These are phyloP conservation scores for Ophiognomonia clavigignenti-juglandacearum DNA, from an alignment of 2,329 filamentous ascomycete genomes.

Conservation along the genomic window DNA sequence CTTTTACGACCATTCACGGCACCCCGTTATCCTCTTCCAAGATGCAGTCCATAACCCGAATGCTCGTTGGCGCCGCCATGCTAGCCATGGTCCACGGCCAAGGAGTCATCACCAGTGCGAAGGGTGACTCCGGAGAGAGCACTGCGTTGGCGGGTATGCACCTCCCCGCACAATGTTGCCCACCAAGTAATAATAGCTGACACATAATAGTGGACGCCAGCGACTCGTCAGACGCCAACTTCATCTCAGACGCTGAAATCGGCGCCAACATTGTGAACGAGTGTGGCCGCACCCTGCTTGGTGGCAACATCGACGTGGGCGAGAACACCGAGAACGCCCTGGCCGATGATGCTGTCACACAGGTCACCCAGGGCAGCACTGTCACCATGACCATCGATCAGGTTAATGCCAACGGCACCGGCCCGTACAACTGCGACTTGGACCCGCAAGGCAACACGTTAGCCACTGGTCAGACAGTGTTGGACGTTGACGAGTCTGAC, in stretches of 20 bases:
- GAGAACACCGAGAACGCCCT: slow-evolving; percentile 47
- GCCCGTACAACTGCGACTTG: slow-evolving; percentile 46
- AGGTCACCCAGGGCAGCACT: slow-evolving; percentile 38
- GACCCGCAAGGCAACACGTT: slow-evolving; percentile 37
- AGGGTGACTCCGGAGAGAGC: slow-evolving; percentile 11
- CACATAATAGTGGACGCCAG: slow-evolving; percentile 1
- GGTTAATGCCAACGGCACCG: slow-evolving; percentile 42
- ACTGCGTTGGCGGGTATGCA: slow-evolving; percentile 9
- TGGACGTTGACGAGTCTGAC: slow-evolving; percentile 41
- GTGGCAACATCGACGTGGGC: slow-evolving; percentile 55
- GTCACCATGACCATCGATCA: slow-evolving; percentile 42
- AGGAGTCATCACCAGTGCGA: slow-evolving; percentile 13
- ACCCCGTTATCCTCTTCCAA: background rate
- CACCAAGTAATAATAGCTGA: background rate
- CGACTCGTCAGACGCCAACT: slow-evolving; percentile 42
- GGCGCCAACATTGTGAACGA: slow-evolving; percentile 46
- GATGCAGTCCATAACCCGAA: slow-evolving; percentile 11
- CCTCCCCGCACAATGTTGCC: background rate
- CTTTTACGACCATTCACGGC: background rate
- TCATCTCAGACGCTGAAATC: slow-evolving; percentile 53
- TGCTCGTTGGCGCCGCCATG: slow-evolving; percentile 12
- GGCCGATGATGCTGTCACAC: slow-evolving; percentile 37
- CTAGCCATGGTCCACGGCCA: slow-evolving; percentile 13
- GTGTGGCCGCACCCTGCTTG: slow-evolving; percentile 56
- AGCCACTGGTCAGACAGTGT: slow-evolving; percentile 34